phyloP scores from a whole-genome alignment of 768 basidiomycete genomes.

The Cyclocybe cylindracea region DNA sequence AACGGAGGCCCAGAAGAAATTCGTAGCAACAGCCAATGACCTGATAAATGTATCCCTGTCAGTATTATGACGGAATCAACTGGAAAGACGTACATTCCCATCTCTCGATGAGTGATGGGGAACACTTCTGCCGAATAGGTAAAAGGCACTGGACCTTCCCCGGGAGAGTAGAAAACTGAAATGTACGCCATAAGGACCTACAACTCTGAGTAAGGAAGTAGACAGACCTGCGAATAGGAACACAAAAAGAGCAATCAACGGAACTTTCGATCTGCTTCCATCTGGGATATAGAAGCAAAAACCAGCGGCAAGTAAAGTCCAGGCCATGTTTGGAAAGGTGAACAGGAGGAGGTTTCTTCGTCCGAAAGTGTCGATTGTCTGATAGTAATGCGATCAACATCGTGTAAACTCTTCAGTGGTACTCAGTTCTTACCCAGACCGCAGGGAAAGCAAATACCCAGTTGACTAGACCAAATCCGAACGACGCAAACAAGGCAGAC shows the following conservation, averaged over 20 bases:
- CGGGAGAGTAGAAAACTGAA: constrained; percentile 71
- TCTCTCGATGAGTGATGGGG: constrained; percentile 78
- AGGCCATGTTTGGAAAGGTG: constrained; percentile 83
- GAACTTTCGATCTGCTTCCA: constrained; percentile 36
- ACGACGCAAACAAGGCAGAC: constrained; percentile 58
- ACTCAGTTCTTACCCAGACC: constrained; percentile 42
- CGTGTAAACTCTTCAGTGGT: constrained; percentile 36
- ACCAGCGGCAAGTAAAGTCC: constrained; percentile 71
- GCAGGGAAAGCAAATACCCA: constrained; percentile 64
- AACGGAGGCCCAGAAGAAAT: constrained; percentile 54
- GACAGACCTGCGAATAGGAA: constrained; percentile 44
- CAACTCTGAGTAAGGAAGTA: not conserved
- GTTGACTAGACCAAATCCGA: constrained; percentile 64
- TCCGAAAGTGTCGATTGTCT: constrained; percentile 74
- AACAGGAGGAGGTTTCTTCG: constrained; percentile 72
- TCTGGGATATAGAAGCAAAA: constrained; percentile 61
- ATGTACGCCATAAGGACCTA: not conserved
- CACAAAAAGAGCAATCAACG: constrained; percentile 42
- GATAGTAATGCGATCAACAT: constrained; percentile 34
- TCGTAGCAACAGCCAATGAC: constrained; percentile 57
- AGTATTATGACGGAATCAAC: constrained; percentile 26
- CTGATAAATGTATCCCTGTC: constrained; percentile 29
- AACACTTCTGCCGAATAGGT: constrained; percentile 92
- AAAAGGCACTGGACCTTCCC: constrained; percentile 90
- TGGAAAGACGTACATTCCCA: constrained; percentile 43